phyloP scores from a whole-genome alignment of 805 yeast genomes.

The Kluyveromyces lactis region DNA sequence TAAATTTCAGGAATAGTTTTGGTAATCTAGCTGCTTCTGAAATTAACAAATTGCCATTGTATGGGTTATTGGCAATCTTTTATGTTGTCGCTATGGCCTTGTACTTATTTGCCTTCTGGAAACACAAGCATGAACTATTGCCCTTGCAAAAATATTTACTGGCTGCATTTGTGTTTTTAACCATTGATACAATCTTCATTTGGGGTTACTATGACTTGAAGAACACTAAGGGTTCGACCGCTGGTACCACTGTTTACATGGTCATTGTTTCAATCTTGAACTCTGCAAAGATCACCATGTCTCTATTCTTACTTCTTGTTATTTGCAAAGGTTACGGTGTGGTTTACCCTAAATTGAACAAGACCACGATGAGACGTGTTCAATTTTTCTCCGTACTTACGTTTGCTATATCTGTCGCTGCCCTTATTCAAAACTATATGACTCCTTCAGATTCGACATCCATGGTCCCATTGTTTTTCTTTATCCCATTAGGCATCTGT shows the following conservation, averaged over 20 bases:
- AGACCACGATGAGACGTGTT: conserved; percentile 63
- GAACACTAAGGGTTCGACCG: conserved; percentile 48
- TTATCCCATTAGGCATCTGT: conserved; percentile 65
- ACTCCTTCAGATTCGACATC: conserved; percentile 43
- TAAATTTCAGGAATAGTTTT: conserved; percentile 83
- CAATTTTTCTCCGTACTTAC: conserved; percentile 50
- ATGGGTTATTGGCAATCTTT: conserved; percentile 75
- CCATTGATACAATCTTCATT: conserved; percentile 74
- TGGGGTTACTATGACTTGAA: conserved; percentile 89
- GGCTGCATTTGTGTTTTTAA: conserved; percentile 73
- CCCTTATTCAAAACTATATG: conserved; percentile 46
- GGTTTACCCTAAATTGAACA: conserved; percentile 77
- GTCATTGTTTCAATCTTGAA: conserved; percentile 71
- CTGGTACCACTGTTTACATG: conserved; percentile 65
- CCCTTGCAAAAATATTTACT: conserved; percentile 88
- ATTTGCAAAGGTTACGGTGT: conserved; percentile 93
- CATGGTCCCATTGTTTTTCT: conserved; percentile 44
- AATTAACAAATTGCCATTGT: conserved; percentile 82
- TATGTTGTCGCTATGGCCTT: conserved; percentile 77
- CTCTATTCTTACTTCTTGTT: conserved; percentile 77
- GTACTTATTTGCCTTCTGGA: conserved; percentile 78
- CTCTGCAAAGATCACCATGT: conserved; percentile 74
- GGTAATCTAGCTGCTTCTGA: conserved; percentile 87
- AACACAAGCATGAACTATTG: conserved; percentile 76
- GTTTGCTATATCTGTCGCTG: conserved; percentile 46